Base-by-base conservation (phyloP, 208 protist species). In the Trypanosoma vivax region DNA sequence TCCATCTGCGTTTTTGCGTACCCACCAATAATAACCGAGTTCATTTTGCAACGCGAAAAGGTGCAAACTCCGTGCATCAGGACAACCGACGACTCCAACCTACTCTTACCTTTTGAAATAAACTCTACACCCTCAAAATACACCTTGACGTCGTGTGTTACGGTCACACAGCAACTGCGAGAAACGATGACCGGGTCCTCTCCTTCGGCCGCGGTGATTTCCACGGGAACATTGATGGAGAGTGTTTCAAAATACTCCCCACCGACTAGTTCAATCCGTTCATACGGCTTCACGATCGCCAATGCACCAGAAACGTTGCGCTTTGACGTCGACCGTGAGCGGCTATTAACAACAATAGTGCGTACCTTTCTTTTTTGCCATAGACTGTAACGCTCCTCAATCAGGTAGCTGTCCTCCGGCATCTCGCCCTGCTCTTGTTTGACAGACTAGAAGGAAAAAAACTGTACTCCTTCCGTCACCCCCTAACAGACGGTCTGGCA, bases 321-420 rank as follows among this genome's bases (percentile, higher is more conserved):
- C 11, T 79, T 61, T 9, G 65, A 58, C 1, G 70, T 37, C 11
- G 56, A 65, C 41, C 83, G 84, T 41, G 79, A 65, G 53, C 76
- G 78, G 5, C 74, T 51, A 37, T 90, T 94, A 31, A 94, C 87
- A 14, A 90, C 42, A 38, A 90, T 84, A 2, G 87, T 90, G 10
- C 82, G 79, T 0, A 94, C 87, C 35, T 82, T 89, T 47, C 88
- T 89, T 29, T 88, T 90, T 46, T 91, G 83, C 87, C 87, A 94
- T 31, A 49, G 45, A 54, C 83, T 91, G 60, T 77, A 82, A 29
- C 82, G 81, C 50, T 90, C 70, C 51, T 83, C 75, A 3, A 85
- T 50, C 7, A 73, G 16, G 37, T 48, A 50, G 19, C 43, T 49
- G 45, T 58, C 30, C 11, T 59, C 11, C 29, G 73, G 48, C 52